Conservation (phyloP, 345 rosid species). For the Heritiera littoralis region DNA sequence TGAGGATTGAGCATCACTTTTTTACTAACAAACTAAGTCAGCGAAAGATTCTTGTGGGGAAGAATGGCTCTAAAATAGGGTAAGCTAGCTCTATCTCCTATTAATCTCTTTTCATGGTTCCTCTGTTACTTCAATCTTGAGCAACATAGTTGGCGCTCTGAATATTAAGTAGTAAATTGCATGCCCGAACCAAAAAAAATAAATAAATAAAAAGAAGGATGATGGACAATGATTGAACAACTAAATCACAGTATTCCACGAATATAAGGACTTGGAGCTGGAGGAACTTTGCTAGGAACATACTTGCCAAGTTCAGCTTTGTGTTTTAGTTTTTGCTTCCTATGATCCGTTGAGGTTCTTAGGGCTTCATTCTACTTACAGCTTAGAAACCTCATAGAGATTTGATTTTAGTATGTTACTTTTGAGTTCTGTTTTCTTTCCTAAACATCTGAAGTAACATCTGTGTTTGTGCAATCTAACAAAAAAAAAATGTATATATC, state of each 20-base stretch:
- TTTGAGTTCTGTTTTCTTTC: neutral
- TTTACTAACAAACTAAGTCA: constrained; percentile 76
- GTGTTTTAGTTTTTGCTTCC: neutral
- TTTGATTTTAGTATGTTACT: neutral
- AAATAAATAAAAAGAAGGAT: too few species aligned
- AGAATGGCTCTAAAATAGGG: constrained; percentile 86
- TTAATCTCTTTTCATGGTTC: constrained; percentile 6
- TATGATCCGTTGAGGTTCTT: neutral
- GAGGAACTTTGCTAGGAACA: neutral
- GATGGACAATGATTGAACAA: too few species aligned
- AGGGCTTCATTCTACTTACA: neutral
- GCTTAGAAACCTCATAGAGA: neutral
- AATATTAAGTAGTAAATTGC: too few species aligned
- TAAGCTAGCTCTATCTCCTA: constrained; percentile 26
- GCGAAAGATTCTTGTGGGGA: constrained; percentile 92
- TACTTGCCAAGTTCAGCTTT: neutral
- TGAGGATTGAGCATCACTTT: constrained; percentile 86
- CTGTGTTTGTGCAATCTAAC: neutral
- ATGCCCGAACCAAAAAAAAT: too few species aligned
- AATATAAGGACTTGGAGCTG: neutral
- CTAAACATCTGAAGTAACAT: neutral
- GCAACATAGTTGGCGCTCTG: neutral
- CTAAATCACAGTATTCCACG: too few species aligned
- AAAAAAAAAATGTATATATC: neutral
- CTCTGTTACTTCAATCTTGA: neutral